Conservation (phyloP, 345 rosid genomes). For the Acer saccharum region DNA sequence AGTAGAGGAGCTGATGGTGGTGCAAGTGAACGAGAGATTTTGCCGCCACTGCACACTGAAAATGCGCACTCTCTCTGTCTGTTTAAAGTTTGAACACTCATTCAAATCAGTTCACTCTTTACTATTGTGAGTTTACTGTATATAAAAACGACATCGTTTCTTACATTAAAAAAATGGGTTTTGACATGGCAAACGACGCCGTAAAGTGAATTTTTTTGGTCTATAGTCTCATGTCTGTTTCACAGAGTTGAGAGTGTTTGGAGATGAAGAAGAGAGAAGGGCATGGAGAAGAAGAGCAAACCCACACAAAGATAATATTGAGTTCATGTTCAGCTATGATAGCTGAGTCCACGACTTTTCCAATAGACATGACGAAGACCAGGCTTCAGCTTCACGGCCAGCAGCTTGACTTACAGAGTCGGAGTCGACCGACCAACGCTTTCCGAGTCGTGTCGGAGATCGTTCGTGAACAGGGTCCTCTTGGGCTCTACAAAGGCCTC, state of each 20-base stretch:
- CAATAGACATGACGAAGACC: conserved; percentile 85
- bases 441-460: conserved; percentile 58
- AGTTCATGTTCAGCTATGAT: conserved; percentile 80
- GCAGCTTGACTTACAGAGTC: conserved; percentile 33
- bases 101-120: too few species aligned
- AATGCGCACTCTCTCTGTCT: not conserved
- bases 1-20: not conserved
- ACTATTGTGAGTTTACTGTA: not conserved
- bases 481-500: conserved; percentile 67
- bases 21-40: not conserved
- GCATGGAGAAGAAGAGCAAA: conserved; percentile 22
- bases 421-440: conserved; percentile 41
- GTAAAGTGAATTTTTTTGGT: too few species aligned
- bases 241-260: not conserved
- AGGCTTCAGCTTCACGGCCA: conserved; percentile 79
- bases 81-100: not conserved
- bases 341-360: conserved; percentile 80
- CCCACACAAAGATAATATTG: conserved; percentile 47
- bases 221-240: too few species aligned
- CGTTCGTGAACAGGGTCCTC: conserved; percentile 49
- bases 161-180: not conserved
- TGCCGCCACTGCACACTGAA: conserved; percentile 11
- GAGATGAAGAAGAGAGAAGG: not conserved
- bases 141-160: not conserved
- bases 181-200: too few species aligned